These are phyloP conservation scores for Quercus parvula DNA, from an alignment of 306 rosid species.

Conservation along the genomic window DNA sequence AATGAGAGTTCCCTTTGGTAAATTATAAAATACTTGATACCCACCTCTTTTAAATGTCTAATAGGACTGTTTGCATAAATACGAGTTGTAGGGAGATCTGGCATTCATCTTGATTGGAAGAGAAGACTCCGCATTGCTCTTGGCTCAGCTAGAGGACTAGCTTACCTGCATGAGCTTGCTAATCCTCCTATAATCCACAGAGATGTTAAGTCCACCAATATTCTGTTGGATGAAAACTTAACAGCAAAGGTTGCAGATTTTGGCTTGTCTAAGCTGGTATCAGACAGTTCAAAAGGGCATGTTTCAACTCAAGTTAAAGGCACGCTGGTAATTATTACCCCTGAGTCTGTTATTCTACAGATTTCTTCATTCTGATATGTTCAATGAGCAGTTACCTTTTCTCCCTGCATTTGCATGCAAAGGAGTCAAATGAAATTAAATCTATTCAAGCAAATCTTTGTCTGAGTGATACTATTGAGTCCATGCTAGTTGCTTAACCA, in stretches of 20 bases:
- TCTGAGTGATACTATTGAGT: no score
- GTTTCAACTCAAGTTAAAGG: constrained; percentile 97
- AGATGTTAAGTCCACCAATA: constrained; percentile 83
- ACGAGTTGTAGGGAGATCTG: constrained; percentile 62
- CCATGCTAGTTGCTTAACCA: no score
- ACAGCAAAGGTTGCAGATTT: constrained; percentile 96
- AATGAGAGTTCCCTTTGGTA: not conserved
- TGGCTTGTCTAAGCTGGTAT: constrained; percentile 82
- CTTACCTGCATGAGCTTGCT: constrained; percentile 93
- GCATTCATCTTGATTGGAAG: constrained; percentile 86
- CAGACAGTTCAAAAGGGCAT: constrained; percentile 75
- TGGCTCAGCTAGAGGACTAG: constrained; percentile 95
- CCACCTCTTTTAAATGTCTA: constrained; percentile 1
- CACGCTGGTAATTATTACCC: constrained; percentile 60
- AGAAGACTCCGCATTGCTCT: constrained; percentile 88
- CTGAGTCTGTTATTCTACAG: not conserved
- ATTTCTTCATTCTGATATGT: no score
- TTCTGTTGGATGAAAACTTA: constrained; percentile 73
- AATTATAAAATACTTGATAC: not conserved
- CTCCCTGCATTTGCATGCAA: no score
- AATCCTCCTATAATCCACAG: constrained; percentile 95
- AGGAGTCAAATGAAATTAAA: no score
- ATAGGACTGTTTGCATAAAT: constrained; percentile 3
- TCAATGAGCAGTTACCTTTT: no score
- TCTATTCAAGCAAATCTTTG: no score